Evolutionary conservation across 2,329 filamentous ascomycete species (phyloP).

Genomic region (Paecilomyces variotii): DNA sequence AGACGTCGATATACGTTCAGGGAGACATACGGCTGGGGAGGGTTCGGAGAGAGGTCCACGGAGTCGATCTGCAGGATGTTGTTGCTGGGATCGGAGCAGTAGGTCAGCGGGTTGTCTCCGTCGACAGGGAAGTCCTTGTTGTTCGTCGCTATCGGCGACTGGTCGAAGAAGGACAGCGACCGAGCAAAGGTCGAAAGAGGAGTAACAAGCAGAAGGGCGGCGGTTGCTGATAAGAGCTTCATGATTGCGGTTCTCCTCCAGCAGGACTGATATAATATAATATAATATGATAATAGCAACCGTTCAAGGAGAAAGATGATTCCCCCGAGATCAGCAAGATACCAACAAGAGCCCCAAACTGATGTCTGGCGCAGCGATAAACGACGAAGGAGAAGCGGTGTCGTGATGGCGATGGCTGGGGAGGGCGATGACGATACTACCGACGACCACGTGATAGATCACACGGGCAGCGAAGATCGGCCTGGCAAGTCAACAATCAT

Average conservation of each 20-base stretch:
- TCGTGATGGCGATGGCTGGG: not conserved
- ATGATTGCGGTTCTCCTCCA: constrained; percentile 17
- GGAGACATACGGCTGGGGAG: constrained; percentile 67
- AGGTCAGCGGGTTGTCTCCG: constrained; percentile 76
- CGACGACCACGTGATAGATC: not conserved
- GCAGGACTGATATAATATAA: not conserved
- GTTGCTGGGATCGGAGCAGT: constrained; percentile 61
- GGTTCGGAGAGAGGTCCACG: constrained; percentile 79
- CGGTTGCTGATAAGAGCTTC: constrained; percentile 31
- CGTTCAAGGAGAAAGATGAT: not conserved
- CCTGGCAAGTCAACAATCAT: not conserved
- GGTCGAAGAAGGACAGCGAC: constrained; percentile 43
- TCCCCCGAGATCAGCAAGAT: not conserved
- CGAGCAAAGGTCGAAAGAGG: constrained; percentile 37
- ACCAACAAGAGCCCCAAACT: not conserved
- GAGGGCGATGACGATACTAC: not conserved
- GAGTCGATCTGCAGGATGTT: constrained; percentile 69
- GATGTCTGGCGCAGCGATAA: not conserved
- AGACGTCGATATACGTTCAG: no score
- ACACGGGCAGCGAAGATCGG: not conserved
- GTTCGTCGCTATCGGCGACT: constrained; percentile 43
- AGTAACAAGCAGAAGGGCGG: constrained; percentile 36
- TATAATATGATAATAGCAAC: not conserved
- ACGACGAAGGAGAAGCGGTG: not conserved
- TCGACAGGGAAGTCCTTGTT: constrained; percentile 58